Evolutionary conservation across 2,329 filamentous ascomycete genomes (phyloP).

Genomic region (Curvularia verruculosa): DNA sequence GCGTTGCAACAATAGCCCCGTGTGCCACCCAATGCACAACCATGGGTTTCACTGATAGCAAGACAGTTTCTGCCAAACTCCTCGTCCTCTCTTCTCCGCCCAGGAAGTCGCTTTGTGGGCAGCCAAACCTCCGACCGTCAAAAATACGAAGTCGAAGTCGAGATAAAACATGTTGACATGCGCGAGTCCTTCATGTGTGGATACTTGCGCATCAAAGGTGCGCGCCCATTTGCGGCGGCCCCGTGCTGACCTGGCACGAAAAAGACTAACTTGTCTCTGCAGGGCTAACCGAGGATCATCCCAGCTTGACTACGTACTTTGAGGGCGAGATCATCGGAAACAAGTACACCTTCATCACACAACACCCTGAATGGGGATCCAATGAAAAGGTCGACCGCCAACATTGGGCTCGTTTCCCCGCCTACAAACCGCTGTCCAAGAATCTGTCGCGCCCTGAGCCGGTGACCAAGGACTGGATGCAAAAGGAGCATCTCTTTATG

Average conservation of each 20-base stretch:
- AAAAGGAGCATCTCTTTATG: constrained; percentile 94
- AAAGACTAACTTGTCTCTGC: constrained; percentile 24
- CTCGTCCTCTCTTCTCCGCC: constrained; percentile 84
- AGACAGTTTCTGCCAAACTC: constrained; percentile 73
- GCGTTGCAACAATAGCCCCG: constrained; percentile 18
- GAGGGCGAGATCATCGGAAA: constrained; percentile 97
- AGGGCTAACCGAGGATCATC: constrained; percentile 95
- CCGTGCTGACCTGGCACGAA: neutral
- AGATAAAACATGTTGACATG: constrained; percentile 96
- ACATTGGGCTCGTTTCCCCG: constrained; percentile 90
- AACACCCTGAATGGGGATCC: constrained; percentile 89
- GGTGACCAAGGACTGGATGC: constrained; percentile 70
- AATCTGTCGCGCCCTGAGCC: constrained; percentile 65
- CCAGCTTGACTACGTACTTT: constrained; percentile 97
- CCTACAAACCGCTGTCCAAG: constrained; percentile 78
- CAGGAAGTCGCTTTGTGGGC: constrained; percentile 86
- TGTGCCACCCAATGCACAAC: neutral
- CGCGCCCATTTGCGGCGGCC: constrained; percentile 24
- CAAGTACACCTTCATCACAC: constrained; percentile 92
- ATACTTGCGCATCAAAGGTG: constrained; percentile 94
- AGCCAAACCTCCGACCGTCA: constrained; percentile 93
- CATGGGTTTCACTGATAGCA: constrained; percentile 26
- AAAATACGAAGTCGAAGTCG: constrained; percentile 93
- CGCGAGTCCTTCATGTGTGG: constrained; percentile 92
- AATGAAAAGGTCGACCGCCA: constrained; percentile 88